phyloP scores from a whole-genome alignment of 2,329 filamentous ascomycete species.

The Tolypocladium inflatum region DNA sequence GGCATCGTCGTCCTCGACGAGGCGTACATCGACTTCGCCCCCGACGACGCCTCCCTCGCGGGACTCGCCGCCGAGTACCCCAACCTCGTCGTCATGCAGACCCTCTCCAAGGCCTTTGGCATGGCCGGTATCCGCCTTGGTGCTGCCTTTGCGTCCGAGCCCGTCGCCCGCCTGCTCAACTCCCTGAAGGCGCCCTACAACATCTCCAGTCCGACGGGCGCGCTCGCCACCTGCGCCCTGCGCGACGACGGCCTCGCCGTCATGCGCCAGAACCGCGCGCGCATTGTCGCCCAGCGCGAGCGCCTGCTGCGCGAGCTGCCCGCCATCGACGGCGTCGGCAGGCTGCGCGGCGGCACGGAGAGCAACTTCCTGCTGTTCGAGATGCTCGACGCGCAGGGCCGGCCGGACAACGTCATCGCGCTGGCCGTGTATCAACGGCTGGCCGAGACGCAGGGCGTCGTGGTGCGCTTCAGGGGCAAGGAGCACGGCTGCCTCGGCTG shows the following conservation, averaged over 20 bases:
- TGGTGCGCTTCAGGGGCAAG: constrained; percentile 88
- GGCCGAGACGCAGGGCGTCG: constrained; percentile 79
- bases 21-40: constrained; percentile 90
- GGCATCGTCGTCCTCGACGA: constrained; percentile 90
- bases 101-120: constrained; percentile 94
- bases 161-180: constrained; percentile 75
- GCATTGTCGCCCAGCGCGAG: constrained; percentile 68
- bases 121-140: constrained; percentile 89
- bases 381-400: constrained; percentile 63
- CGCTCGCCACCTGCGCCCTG: constrained; percentile 67
- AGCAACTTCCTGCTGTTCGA: constrained; percentile 91
- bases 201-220: constrained; percentile 78
- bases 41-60: constrained; percentile 66
- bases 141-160: constrained; percentile 66
- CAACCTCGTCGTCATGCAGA: constrained; percentile 97
- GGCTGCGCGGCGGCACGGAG: constrained; percentile 67
- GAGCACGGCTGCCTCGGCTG: constrained; percentile 86
- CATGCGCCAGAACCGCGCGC: constrained; percentile 62
- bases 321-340: constrained; percentile 66
- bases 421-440: constrained; percentile 73
- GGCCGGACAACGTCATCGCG: constrained; percentile 71
- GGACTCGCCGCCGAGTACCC: constrained; percentile 90
- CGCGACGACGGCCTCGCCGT: constrained; percentile 54
- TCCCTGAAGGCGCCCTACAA: constrained; percentile 95
- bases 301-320: constrained; percentile 66